phyloP scores from a whole-genome alignment of 163 green algal species.

The Picocystis sp. region DNA sequence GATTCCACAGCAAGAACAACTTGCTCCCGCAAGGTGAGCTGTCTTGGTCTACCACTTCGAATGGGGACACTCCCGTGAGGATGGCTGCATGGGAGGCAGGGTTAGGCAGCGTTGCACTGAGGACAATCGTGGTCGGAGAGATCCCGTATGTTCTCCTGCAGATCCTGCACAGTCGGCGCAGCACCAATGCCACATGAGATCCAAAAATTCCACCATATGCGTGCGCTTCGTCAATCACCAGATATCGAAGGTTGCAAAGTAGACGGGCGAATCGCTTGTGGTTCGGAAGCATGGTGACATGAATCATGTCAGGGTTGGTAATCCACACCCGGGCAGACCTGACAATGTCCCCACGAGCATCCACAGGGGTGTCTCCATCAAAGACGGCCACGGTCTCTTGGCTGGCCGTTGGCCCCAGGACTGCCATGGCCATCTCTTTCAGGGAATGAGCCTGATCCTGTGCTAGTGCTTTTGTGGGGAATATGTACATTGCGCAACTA shows the following conservation, averaged over 20 bases:
- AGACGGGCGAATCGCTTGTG: constrained; percentile 47
- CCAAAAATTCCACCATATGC: constrained; percentile 76
- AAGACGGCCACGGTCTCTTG: constrained; percentile 30
- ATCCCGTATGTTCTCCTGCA: constrained; percentile 36
- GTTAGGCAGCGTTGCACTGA: constrained; percentile 78
- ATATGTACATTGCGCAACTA: constrained; percentile 69
- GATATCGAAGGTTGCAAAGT: constrained; percentile 50
- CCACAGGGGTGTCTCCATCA: constrained; percentile 63
- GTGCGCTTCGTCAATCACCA: constrained; percentile 86
- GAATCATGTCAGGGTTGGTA: constrained; percentile 97
- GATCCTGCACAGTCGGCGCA: constrained; percentile 66
- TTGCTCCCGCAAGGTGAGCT: constrained; percentile 62
- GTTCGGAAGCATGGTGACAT: constrained; percentile 61
- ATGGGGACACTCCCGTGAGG: not conserved
- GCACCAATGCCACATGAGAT: constrained; percentile 66
- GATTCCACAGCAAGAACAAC: constrained; percentile 87
- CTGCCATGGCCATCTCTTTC: constrained; percentile 24
- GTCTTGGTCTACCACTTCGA: constrained; percentile 41
- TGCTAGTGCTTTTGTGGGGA: constrained; percentile 79
- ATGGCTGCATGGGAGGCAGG: constrained; percentile 38
- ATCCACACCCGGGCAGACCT: constrained; percentile 54
- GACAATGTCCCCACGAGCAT: constrained; percentile 26
- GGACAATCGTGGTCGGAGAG: constrained; percentile 37
- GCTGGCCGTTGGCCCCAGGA: constrained; percentile 18
- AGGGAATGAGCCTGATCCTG: constrained; percentile 78